Conservation (phyloP, 805 yeast species). For the Candida mattraensis region DNA sequence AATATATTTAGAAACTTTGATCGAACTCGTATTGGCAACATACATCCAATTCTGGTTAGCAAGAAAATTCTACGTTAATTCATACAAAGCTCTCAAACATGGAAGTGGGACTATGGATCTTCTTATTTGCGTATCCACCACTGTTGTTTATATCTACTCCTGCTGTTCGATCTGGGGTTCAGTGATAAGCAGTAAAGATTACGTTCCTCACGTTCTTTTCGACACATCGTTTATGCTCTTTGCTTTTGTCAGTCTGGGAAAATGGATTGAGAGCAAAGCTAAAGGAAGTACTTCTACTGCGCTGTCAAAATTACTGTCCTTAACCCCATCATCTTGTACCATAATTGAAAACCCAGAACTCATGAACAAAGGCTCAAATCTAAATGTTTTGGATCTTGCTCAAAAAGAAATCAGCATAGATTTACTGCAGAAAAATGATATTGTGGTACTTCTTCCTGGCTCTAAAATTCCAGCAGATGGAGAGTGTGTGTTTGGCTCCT, state of each 20-base stretch:
- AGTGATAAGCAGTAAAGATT: constrained; percentile 40
- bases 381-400: constrained; percentile 26
- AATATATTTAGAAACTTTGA: constrained; percentile 57
- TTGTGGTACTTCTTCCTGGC: constrained; percentile 80
- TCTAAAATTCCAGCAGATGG: constrained; percentile 94
- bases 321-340: constrained; percentile 76
- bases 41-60: constrained; percentile 73
- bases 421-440: constrained; percentile 72
- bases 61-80: constrained; percentile 59
- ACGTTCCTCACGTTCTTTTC: constrained; percentile 71
- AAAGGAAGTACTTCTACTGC: constrained; percentile 93
- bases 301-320: constrained; percentile 71
- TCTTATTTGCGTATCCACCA: constrained; percentile 77
- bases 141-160: constrained; percentile 76
- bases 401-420: constrained; percentile 66
- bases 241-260: constrained; percentile 83
- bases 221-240: constrained; percentile 87
- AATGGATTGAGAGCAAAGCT: constrained; percentile 87
- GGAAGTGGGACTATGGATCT: constrained; percentile 90
- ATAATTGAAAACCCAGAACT: constrained; percentile 48
- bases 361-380: constrained; percentile 5
- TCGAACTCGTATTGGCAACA: constrained; percentile 57
- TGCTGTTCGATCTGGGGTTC: constrained; percentile 56
- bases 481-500: constrained; percentile 65
- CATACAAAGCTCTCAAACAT: constrained; percentile 64